phyloP scores from a whole-genome alignment of 2,329 filamentous ascomycete genomes.

The Alternaria arbusti region DNA sequence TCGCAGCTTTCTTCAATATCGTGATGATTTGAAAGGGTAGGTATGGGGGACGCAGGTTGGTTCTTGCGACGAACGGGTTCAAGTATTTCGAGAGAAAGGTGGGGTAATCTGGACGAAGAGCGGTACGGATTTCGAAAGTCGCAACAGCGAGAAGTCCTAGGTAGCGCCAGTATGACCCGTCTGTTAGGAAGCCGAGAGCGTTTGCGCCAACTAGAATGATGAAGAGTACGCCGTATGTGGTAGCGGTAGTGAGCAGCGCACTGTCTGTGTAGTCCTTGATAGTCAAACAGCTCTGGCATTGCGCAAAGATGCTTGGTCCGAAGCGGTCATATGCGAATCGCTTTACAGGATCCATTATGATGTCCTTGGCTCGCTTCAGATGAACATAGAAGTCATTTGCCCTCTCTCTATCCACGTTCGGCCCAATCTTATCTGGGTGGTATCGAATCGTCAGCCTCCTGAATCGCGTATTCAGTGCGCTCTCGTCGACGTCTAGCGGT shows the following conservation, averaged over 20 bases:
- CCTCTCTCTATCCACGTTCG: slow-evolving; percentile 32
- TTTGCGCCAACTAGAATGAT: slow-evolving; percentile 41
- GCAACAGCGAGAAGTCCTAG: slow-evolving; percentile 61
- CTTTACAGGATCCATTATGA: slow-evolving; percentile 81
- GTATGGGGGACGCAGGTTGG: slow-evolving; percentile 63
- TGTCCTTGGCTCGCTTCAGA: slow-evolving; percentile 82
- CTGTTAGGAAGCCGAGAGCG: slow-evolving; percentile 42
- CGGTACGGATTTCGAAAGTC: slow-evolving; percentile 63
- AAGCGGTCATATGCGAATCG: slow-evolving; percentile 82
- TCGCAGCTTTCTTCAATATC: slow-evolving; percentile 74
- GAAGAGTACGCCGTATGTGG: slow-evolving; percentile 37
- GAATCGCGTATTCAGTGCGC: slow-evolving; percentile 83
- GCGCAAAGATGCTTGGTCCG: slow-evolving; percentile 70
- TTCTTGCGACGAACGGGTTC: slow-evolving; percentile 55
- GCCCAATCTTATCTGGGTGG: slow-evolving; percentile 82
- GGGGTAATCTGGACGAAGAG: slow-evolving; percentile 60
- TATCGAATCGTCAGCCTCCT: slow-evolving; percentile 67
- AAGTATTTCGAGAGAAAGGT: slow-evolving; percentile 53
- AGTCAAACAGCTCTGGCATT: slow-evolving; percentile 65
- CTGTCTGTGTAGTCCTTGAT: slow-evolving; percentile 74
- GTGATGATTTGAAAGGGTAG: slow-evolving; percentile 85
- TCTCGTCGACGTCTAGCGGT: slow-evolving; percentile 70
- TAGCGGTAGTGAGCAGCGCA: slow-evolving; percentile 58
- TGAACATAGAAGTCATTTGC: slow-evolving; percentile 72
- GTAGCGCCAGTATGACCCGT: slow-evolving; percentile 55